Evolutionary conservation across 345 rosid species (phyloP), one percentile per base, ranked within the genome.

Genomic region (Lepidium sativum): DNA sequence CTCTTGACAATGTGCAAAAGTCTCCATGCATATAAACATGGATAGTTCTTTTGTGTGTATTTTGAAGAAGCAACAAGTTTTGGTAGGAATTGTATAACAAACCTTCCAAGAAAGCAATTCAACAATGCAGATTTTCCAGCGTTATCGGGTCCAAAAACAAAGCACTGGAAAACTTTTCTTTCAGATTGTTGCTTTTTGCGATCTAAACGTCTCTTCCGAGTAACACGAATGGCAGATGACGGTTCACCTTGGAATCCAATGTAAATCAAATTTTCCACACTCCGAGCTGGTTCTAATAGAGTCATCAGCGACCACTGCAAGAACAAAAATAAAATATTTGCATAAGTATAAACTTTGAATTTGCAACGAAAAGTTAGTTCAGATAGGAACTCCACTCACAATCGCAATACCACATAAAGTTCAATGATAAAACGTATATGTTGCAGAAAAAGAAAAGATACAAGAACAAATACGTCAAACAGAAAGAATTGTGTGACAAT

Each of bases 291-390:
- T 48, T 94, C 92, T 63, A 94, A 63, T 62, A 88, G 83, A 50
- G 97, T 79, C 97, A 94, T 90, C 43, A 86, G 82, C 33, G 97
- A 86, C 99, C 97, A 90, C 99, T 94, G 84, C 75, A 86, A 45
- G 13, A 27, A 47, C 33, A 47, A 42, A 12, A 51, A 33, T 51
- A 53, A 31, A 51, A 42, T 35, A 65, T 50, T 8, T 58, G 25
- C 16, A 49, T 18, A 60, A 13, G 14, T 37, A 31, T 21, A 12
- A 47, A 47, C 6, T 47, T 55, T 31, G 35, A 54, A 45, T 6
- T 55, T 6, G 37, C 31, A 47, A 15, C 16, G 29, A 23, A 44
- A 35, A 50, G 23, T 38, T 40, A 12, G 17, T 11, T 43, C 4
- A 15, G 10, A 27, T 38, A 49, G 18, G 35, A 58, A 17, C 60